These are phyloP conservation scores for Ensete glaucum DNA, from an alignment of 176 grass and related monocot species.

Conservation along the genomic window DNA sequence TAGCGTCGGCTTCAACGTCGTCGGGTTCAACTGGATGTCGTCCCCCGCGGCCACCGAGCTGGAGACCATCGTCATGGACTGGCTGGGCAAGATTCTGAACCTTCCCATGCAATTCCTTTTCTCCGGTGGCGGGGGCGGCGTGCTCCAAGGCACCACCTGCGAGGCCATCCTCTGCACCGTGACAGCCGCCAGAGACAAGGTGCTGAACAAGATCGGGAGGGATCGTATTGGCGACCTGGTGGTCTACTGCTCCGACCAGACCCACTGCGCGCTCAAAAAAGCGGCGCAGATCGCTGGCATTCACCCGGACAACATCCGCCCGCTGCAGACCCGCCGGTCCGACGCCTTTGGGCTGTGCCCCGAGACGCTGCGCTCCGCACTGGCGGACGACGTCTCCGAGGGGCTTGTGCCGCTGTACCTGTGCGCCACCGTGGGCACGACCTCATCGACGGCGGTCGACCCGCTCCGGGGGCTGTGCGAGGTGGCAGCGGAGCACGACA, in stretches of 20 bases:
- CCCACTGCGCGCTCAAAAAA: slow-evolving; percentile 45
- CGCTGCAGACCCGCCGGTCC: slow-evolving; percentile 21
- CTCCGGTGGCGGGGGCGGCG: slow-evolving; percentile 40
- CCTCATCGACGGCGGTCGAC: slow-evolving; percentile 36
- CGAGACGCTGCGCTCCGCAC: background rate
- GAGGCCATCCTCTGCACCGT: slow-evolving; percentile 47
- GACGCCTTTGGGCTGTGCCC: slow-evolving; percentile 37
- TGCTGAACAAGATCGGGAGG: slow-evolving; percentile 25
- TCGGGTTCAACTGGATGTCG: slow-evolving; percentile 43
- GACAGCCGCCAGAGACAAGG: slow-evolving; percentile 37
- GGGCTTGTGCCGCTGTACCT: slow-evolving; percentile 46
- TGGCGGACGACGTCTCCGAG: slow-evolving; percentile 35
- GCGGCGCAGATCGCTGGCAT: slow-evolving; percentile 39
- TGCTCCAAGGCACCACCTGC: slow-evolving; percentile 42
- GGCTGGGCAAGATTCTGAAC: slow-evolving; percentile 42
- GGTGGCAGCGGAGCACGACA: slow-evolving; percentile 7
- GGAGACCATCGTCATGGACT: slow-evolving; percentile 44
- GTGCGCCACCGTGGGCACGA: slow-evolving; percentile 50
- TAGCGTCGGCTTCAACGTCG: slow-evolving; percentile 31
- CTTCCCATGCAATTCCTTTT: slow-evolving; percentile 27
- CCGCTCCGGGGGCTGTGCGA: slow-evolving; percentile 27
- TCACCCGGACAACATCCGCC: slow-evolving; percentile 31
- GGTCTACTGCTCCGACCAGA: slow-evolving; percentile 65
- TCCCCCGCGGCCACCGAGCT: slow-evolving; percentile 56
- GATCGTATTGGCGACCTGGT: slow-evolving; percentile 29